A percentile compares a stretch with the other conserved stretches of the same genome.
Evolutionary conservation across 176 grass and related monocot species (phyloP).

Genomic region (Musa acuminata): DNA sequence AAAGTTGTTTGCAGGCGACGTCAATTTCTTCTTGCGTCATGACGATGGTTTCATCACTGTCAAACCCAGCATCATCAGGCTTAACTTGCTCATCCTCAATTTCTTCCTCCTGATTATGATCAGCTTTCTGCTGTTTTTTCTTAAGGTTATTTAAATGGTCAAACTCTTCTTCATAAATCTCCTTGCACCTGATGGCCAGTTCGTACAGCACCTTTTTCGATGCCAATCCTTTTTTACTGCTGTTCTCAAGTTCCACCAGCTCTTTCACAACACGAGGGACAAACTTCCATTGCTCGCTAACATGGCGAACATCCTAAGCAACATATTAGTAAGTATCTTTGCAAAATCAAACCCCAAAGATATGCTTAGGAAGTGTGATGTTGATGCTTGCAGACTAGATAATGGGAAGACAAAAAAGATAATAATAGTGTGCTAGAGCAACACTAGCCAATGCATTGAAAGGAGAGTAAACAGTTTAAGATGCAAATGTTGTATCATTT

Average conservation of each 20-base stretch:
- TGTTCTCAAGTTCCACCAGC: constrained; percentile 42
- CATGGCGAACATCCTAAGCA: constrained; percentile 46
- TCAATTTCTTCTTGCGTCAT: constrained; percentile 96
- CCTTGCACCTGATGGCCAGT: constrained; percentile 57
- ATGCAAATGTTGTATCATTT: background rate
- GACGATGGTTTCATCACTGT: constrained; percentile 75
- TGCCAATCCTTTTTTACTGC: constrained; percentile 25
- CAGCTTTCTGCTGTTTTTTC: constrained; percentile 23
- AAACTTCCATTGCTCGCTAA: constrained; percentile 73
- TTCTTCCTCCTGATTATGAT: constrained; percentile 2
- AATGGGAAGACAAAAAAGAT: background rate
- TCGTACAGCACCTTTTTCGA: constrained; percentile 39
- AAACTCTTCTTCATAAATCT: constrained; percentile 56
- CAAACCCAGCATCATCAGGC: constrained; percentile 32
- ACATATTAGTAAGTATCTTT: constrained; percentile 1
- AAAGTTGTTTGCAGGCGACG: constrained; percentile 45
- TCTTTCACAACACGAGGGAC: constrained; percentile 58
- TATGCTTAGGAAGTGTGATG: background rate
- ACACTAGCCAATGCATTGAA: background rate
- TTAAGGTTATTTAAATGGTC: constrained; percentile 23
- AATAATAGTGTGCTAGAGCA: background rate
- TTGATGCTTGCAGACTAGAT: background rate
- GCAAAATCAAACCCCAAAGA: background rate
- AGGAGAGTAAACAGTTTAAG: background rate
- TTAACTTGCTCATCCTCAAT: background rate